These are phyloP conservation scores for Excoecaria cochinchinensis DNA, from an alignment of 345 rosid genomes.

Conservation along the genomic window DNA sequence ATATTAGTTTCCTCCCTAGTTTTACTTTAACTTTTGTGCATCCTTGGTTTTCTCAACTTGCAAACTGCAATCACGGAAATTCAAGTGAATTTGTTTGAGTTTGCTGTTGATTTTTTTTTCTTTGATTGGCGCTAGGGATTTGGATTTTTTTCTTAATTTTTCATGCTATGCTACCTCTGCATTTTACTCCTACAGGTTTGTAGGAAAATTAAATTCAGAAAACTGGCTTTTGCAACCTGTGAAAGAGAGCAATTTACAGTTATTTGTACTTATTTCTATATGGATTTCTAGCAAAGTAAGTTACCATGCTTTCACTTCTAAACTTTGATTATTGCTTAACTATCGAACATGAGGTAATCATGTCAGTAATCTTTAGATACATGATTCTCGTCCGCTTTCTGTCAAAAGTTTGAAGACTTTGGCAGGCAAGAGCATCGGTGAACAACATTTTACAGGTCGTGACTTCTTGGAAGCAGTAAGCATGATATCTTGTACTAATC, in stretches of 20 bases:
- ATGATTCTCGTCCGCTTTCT: conserved; percentile 50
- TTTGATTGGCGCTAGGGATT: not conserved
- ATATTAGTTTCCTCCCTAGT: not conserved
- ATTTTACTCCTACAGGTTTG: conserved; percentile 26
- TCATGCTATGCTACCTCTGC: not conserved
- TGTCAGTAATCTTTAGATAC: conserved; percentile 35
- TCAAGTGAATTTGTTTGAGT: not conserved
- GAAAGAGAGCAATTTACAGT: conserved; percentile 68
- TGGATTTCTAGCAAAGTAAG: conserved; percentile 81
- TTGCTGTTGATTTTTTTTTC: not conserved
- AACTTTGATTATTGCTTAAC: not conserved
- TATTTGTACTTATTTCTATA: conserved; percentile 60
- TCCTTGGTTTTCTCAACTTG: not conserved
- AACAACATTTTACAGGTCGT: conserved; percentile 60
- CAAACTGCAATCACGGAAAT: not conserved
- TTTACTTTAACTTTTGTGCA: not conserved
- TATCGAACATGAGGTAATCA: not conserved
- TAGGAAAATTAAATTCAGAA: conserved; percentile 20
- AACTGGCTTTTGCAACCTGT: conserved; percentile 67
- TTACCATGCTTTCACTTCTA: not conserved
- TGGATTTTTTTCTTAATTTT: not conserved
- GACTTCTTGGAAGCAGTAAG: conserved; percentile 82
- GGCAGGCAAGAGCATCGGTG: conserved; percentile 53
- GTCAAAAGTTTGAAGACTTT: conserved; percentile 50
- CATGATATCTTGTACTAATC: not conserved